These are phyloP conservation scores for Symbiodinium pilosum DNA, from an alignment of 73 alveolate species.

Conservation along the genomic window DNA sequence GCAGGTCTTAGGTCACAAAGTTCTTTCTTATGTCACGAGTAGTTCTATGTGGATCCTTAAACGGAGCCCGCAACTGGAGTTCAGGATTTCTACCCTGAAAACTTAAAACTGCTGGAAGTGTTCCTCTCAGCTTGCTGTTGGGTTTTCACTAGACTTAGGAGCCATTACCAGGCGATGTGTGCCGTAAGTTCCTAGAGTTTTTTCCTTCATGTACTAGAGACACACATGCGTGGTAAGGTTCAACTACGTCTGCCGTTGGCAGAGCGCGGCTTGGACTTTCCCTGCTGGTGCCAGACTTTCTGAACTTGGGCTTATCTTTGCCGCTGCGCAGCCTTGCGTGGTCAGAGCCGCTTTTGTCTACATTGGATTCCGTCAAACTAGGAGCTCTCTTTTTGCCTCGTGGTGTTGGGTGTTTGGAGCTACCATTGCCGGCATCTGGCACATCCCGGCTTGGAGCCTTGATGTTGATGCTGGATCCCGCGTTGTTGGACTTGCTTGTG, in stretches of 20 bases:
- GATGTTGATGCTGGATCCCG: background rate
- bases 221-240: background rate
- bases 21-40: no score
- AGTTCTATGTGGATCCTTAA: no score
- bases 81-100: no score
- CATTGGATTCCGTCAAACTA: background rate
- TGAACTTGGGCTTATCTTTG: background rate
- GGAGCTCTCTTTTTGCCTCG: background rate
- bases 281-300: background rate
- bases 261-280: background rate
- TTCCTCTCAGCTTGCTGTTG: no score
- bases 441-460: conserved; percentile 5
- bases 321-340: conserved; percentile 1
- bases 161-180: no score
- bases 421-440: background rate
- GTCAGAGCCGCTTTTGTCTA: background rate
- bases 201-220: background rate
- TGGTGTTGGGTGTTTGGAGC: background rate
- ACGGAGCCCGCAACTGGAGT: no score
- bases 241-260: background rate
- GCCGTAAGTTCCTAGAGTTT: background rate
- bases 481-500: background rate
- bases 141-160: no score
- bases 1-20: no score
- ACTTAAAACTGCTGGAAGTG: no score